Evolutionary conservation across 208 protist species (phyloP).

Genomic region (Crithidia brevicula): DNA sequence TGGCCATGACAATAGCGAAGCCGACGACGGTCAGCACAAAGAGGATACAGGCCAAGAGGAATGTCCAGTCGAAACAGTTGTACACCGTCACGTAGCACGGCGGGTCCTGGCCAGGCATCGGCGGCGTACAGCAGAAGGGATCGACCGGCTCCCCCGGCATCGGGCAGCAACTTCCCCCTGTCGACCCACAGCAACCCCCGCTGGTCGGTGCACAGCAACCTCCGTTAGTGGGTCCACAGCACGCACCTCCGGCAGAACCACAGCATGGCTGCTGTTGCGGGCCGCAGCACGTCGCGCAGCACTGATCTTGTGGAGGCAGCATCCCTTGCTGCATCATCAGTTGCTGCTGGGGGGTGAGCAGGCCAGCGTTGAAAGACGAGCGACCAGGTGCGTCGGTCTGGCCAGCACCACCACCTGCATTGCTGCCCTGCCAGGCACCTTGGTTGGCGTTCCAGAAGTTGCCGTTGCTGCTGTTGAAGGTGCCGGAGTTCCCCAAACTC

Average conservation of each 20-base stretch:
- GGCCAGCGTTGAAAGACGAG: neutral
- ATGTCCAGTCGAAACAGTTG: conserved; percentile 74
- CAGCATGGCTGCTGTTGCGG: neutral
- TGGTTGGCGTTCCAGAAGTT: conserved; percentile 21
- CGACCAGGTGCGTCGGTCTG: neutral
- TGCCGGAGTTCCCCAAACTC: conserved; percentile 18
- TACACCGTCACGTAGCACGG: conserved; percentile 49
- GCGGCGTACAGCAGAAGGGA: conserved; percentile 61
- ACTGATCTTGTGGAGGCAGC: conserved; percentile 19
- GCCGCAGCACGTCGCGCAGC: conserved; percentile 37
- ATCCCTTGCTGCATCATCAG: conserved; percentile 32
- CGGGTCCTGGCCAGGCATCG: conserved; percentile 26
- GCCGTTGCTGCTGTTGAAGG: conserved; percentile 16
- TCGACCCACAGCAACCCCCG: neutral
- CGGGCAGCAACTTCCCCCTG: conserved; percentile 28
- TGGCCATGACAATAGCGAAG: conserved; percentile 53
- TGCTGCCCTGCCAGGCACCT: neutral
- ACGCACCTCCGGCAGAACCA: conserved; percentile 3
- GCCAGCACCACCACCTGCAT: neutral
- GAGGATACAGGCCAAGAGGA: conserved; percentile 56
- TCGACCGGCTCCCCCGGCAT: conserved; percentile 53
- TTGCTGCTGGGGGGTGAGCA: conserved; percentile 27
- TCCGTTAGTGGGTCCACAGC: conserved; percentile 8
- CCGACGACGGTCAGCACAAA: conserved; percentile 54
- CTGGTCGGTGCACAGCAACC: conserved; percentile 14